Evolutionary conservation across 352 stramenopile genomes (phyloP), one percentile per base, ranked within the genome.

Genomic region (Globisporangium apiculatum): DNA sequence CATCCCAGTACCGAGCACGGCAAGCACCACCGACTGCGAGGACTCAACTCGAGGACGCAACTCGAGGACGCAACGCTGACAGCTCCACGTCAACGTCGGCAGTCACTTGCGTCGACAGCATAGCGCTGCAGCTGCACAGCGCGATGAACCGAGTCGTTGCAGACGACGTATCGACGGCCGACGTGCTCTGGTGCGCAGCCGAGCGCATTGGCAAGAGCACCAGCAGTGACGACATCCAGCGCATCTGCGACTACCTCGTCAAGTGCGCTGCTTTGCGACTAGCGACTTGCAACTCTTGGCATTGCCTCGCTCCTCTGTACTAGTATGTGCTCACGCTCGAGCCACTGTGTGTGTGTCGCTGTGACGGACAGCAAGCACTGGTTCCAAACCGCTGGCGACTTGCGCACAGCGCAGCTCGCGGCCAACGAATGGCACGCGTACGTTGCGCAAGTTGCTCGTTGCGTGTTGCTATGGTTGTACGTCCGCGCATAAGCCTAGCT

Each of bases 161-260:
- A 10, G 73, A 82, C 35, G 70, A 75, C 12, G 73, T 63, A 3
- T 47, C 69, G 14, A 76, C 76, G 1, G 68, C 48, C 9, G 61
- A 71, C 0, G 72, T 88, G 24, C 63, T 88, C 10, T 85, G 74
- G 75, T 64, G 61, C n/a, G 74, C 79, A 0, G 79, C 76, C 6
- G 62, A 80, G 57, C 65, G 74, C 7, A 87, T 87, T 42, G 76
- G 72, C 46, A 87, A 86, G 59, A 58, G 62, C 10, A 62, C 54
- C 53, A 80, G 71, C 46, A 61, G 68, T 18, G 65, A 79, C 5
- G 67, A 87, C 43, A 66, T 88, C 51, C 69, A 83, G 42, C 64
- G 64, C 6, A 84, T 86, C 48, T 76, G 67, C 62, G 74, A 86
- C 49, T 87, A 89, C 45, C 62, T 89, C 35, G 62, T 84, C 62